phyloP scores from a whole-genome alignment of 2,329 filamentous ascomycete genomes.

The Fusarium sp. region DNA sequence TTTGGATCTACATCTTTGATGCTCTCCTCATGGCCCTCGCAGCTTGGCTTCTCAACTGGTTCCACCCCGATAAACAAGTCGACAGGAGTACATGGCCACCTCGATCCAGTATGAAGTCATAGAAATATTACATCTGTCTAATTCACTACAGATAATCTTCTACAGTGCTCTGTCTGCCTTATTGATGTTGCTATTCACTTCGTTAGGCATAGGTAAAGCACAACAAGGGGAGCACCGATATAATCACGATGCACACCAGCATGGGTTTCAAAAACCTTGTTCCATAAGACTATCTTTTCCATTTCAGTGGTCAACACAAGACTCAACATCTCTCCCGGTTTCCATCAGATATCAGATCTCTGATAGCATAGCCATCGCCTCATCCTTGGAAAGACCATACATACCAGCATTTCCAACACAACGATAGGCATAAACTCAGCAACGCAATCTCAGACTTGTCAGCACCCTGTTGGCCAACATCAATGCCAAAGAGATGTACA shows the following conservation, averaged over 20 bases:
- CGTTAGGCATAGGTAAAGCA: neutral
- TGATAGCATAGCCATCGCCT: neutral
- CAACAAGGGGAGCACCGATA: neutral
- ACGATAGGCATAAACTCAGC: neutral
- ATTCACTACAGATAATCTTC: neutral
- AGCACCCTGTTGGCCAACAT: neutral
- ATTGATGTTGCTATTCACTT: neutral
- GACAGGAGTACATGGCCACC: neutral
- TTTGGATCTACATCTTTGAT: slow-evolving; percentile 54
- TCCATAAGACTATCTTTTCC: neutral
- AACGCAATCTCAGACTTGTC: neutral
- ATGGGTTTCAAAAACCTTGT: neutral
- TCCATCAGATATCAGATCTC: neutral
- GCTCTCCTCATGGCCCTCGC: slow-evolving; percentile 51
- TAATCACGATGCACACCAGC: neutral
- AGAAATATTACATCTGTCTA: neutral
- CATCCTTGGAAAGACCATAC: neutral
- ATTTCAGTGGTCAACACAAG: neutral
- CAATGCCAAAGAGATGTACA: neutral
- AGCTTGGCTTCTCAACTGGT: slow-evolving; percentile 42
- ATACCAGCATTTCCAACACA: neutral
- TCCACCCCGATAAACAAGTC: slow-evolving; percentile 30
- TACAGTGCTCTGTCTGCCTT: neutral
- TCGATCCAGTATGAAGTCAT: neutral
- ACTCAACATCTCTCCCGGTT: neutral